phyloP scores from a whole-genome alignment of 495 filamentous ascomycete genomes.

The Usnea hakonensis region DNA sequence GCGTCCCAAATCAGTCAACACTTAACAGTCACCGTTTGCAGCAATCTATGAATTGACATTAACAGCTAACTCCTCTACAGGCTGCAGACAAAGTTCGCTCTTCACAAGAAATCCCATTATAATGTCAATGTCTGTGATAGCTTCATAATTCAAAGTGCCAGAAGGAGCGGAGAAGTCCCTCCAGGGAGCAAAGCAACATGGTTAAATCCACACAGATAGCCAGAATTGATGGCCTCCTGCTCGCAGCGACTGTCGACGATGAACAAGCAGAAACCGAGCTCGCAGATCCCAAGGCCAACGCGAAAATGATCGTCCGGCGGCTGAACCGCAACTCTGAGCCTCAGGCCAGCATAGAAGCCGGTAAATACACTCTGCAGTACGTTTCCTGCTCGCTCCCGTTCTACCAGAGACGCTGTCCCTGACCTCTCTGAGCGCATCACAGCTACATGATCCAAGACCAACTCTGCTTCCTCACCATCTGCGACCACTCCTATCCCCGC shows the following conservation, averaged over 20 bases:
- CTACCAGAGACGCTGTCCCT: not conserved
- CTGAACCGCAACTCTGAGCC: constrained; percentile 80
- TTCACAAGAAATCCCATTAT: not conserved
- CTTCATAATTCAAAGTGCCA: not conserved
- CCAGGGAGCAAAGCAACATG: constrained; percentile 45
- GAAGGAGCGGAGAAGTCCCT: not conserved
- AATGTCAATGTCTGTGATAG: not conserved
- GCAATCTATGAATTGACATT: not conserved
- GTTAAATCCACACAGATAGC: constrained; percentile 93
- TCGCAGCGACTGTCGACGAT: constrained; percentile 92
- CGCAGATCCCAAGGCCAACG: constrained; percentile 79
- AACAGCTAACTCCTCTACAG: not conserved
- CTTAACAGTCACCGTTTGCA: not conserved
- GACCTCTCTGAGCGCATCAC: not conserved
- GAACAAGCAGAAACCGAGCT: constrained; percentile 73
- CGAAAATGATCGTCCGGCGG: constrained; percentile 80
- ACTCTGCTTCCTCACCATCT: constrained; percentile 86
- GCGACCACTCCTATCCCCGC: constrained; percentile 87
- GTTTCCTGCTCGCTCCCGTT: constrained; percentile 22
- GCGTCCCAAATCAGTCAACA: not conserved
- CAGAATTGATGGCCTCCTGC: constrained; percentile 86
- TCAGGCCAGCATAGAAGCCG: constrained; percentile 86
- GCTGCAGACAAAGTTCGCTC: too few species aligned
- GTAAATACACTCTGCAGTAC: constrained; percentile 80
- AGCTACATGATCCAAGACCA: constrained; percentile 80